Evolutionary conservation across 768 basidiomycete species (phyloP).

Genomic region (Auriscalpium orientale): DNA sequence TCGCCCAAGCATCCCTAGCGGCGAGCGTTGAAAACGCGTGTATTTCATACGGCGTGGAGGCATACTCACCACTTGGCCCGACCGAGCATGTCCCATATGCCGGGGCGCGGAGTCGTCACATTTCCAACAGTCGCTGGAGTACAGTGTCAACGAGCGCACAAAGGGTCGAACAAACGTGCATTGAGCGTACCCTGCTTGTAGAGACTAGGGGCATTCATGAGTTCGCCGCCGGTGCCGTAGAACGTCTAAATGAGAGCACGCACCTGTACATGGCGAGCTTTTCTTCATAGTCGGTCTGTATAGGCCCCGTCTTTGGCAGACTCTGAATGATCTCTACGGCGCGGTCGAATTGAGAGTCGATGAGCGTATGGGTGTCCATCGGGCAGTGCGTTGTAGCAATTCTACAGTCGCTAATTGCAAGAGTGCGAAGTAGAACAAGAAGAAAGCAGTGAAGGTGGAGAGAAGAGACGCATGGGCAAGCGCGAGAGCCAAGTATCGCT

Average conservation of each 20-base stretch:
- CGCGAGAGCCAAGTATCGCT: no score
- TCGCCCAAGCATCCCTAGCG: conserved; percentile 89
- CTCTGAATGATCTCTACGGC: conserved; percentile 93
- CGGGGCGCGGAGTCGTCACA: conserved; percentile 69
- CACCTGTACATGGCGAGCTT: conserved; percentile 91
- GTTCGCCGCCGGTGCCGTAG: not conserved
- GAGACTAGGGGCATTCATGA: conserved; percentile 38
- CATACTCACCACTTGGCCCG: conserved; percentile 82
- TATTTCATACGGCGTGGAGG: not conserved
- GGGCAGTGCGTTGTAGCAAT: no score
- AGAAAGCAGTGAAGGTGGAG: not conserved
- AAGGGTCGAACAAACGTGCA: not conserved
- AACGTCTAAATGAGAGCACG: conserved; percentile 16
- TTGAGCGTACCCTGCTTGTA: conserved; percentile 78
- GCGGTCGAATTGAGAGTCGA: conserved; percentile 83
- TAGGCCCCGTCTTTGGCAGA: conserved; percentile 88
- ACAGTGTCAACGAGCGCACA: not conserved
- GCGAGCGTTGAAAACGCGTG: conserved; percentile 9
- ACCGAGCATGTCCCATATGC: conserved; percentile 86
- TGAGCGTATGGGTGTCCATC: conserved; percentile 61
- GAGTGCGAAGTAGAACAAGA: not conserved
- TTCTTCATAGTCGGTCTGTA: conserved; percentile 93
- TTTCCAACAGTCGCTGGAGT: conserved; percentile 80
- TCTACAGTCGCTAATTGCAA: not conserved
- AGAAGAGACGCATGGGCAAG: no score